Evolutionary conservation across 768 basidiomycete genomes (phyloP).

Genomic region (Boletellus emodensis): DNA sequence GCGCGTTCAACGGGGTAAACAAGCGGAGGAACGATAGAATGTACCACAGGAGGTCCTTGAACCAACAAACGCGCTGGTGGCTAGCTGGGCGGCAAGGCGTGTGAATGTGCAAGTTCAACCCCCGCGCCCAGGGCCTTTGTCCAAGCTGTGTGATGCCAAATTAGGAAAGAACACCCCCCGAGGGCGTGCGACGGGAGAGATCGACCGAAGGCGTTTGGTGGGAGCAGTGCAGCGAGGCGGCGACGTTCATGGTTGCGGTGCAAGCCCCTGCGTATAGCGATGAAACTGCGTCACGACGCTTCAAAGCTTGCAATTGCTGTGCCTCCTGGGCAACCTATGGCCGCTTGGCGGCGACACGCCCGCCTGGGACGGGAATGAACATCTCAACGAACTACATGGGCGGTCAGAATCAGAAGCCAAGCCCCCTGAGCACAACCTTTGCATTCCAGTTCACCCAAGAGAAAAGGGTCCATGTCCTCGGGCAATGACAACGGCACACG

Average conservation of each 20-base stretch:
- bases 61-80: conserved; percentile 26
- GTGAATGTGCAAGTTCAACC: conserved; percentile 13
- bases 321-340: not conserved
- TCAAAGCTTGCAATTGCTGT: not conserved
- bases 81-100: conserved; percentile 8
- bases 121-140: conserved; percentile 1
- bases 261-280: not conserved
- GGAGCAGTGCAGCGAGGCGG: not conserved
- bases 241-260: not conserved
- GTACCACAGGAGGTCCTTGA: not conserved
- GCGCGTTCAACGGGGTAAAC: not conserved
- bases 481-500: conserved; percentile 1
- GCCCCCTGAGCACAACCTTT: not conserved
- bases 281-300: not conserved
- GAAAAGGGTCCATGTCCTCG: not conserved
- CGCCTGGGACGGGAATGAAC: conserved; percentile 10
- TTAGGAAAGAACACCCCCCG: conserved; percentile 14
- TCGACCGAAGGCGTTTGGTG: too few relatives aligned
- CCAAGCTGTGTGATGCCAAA: not conserved
- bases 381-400: not conserved
- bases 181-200: not conserved
- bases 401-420: conserved; percentile 2
- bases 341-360: conserved; percentile 10
- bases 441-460: conserved; percentile 4
- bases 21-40: too few relatives aligned